Evolutionary conservation across 176 grass and related monocot species (phyloP).

Genomic region (Oryza rufipogon): DNA sequence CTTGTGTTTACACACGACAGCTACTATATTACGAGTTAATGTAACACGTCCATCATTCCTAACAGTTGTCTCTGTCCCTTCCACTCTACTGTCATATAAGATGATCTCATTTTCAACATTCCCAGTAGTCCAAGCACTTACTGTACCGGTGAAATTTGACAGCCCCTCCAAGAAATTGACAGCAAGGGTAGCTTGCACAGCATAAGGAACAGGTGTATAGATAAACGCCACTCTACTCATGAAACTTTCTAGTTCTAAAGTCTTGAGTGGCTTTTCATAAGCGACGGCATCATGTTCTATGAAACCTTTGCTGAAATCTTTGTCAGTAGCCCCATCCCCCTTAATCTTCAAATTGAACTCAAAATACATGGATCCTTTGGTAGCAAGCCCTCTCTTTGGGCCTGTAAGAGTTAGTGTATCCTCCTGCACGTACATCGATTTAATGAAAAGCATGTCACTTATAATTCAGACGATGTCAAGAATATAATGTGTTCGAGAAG

Average conservation of each 20-base stretch:
- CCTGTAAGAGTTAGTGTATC: slow-evolving; percentile 1
- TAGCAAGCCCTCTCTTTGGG: not conserved
- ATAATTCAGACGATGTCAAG: too few species aligned
- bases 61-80: not conserved
- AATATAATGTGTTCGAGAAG: too few species aligned
- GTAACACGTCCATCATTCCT: not conserved
- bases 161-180: not conserved
- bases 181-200: not conserved
- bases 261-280: too few species aligned
- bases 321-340: not conserved
- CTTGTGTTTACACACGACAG: not conserved
- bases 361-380: not conserved
- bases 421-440: not conserved
- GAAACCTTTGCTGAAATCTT: slow-evolving; percentile 8
- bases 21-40: not conserved
- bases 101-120: not conserved
- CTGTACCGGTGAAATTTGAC: not conserved
- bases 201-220: not conserved
- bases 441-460: not conserved
- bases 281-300: not conserved
- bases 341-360: slow-evolving; percentile 1
- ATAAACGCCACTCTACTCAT: too few species aligned
- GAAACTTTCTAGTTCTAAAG: too few species aligned
- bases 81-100: not conserved
- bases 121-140: not conserved